Percentiles rank a stretch among this genome's conserved stretches.
Conservation (phyloP, 805 yeast species). For the Candida argentea region DNA sequence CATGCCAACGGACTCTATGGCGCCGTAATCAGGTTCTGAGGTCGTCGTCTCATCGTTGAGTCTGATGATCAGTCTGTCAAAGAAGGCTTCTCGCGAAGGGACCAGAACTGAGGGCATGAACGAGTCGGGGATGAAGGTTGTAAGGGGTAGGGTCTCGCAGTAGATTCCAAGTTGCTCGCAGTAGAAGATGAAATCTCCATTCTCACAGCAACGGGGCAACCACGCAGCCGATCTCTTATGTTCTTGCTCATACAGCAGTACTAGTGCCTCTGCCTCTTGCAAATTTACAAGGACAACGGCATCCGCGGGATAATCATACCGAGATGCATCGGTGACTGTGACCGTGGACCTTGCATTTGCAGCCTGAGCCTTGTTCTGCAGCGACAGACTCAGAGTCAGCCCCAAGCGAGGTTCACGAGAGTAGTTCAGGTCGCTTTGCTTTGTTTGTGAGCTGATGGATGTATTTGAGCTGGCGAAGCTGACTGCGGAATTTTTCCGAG, state of each 20-base stretch:
- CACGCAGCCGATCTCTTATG: conserved; percentile 29
- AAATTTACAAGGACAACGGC: conserved; percentile 8
- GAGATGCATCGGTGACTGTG: conserved; percentile 1
- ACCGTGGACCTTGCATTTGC: conserved; percentile 1
- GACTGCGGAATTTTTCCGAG: conserved; percentile 39
- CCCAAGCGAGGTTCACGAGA: conserved; percentile 8
- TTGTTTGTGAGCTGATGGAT: conserved; percentile 16
- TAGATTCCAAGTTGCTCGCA: conserved; percentile 51
- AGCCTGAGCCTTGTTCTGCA: conserved; percentile 2
- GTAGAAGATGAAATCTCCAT: conserved; percentile 47
- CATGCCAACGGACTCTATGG: conserved; percentile 4
- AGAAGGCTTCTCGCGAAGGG: conserved; percentile 16
- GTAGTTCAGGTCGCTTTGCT: conserved; percentile 15
- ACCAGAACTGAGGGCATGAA: conserved; percentile 14
- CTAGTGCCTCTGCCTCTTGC: conserved; percentile 21
- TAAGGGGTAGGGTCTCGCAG: conserved; percentile 48
- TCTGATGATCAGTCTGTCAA: conserved; percentile 10
- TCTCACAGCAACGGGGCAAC: conserved; percentile 51
- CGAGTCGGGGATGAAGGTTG: conserved; percentile 15
- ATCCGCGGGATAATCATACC: too few species aligned
- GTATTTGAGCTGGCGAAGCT: conserved; percentile 39
- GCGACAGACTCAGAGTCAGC: conserved; percentile 1
- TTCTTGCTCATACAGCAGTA: conserved; percentile 12
- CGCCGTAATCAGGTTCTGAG: conserved; percentile 3
- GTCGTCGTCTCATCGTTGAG: not conserved